Percentiles rank a stretch among this genome's conserved stretches.
Conservation (phyloP, 371 early-diverging fungal genomes). For the Mortierella sp. region DNA sequence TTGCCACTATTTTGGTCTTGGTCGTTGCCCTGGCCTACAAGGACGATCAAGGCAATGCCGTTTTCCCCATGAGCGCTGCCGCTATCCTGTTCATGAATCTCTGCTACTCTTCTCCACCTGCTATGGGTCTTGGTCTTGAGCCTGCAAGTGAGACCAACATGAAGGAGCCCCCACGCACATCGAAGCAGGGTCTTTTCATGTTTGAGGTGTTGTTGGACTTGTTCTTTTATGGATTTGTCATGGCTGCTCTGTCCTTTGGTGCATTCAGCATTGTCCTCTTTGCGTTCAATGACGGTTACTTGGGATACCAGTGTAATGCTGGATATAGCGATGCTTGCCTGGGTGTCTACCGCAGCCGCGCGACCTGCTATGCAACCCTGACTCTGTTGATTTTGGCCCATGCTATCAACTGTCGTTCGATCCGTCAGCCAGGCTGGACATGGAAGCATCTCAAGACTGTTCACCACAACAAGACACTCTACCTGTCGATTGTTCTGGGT, state of each 20-base stretch:
- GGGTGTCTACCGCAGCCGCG: constrained; percentile 79
- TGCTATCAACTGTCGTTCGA: constrained; percentile 78
- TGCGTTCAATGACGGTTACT: constrained; percentile 68
- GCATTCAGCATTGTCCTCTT: constrained; percentile 76
- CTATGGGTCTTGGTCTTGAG: constrained; percentile 88
- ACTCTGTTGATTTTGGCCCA: constrained; percentile 74
- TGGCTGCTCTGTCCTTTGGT: constrained; percentile 71
- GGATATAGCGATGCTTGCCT: constrained; percentile 67
- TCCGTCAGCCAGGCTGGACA: constrained; percentile 70
- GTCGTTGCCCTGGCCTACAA: constrained; percentile 74
- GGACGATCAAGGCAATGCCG: constrained; percentile 63
- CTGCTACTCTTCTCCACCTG: constrained; percentile 83
- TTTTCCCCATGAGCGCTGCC: constrained; percentile 81
- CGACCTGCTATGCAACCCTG: constrained; percentile 73
- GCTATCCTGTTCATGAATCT: constrained; percentile 94
- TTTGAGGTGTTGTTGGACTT: constrained; percentile 75
- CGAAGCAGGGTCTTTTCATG: constrained; percentile 74
- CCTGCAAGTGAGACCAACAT: constrained; percentile 83
- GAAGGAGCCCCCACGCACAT: constrained; percentile 81
- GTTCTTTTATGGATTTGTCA: constrained; percentile 76
- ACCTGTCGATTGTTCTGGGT: constrained; percentile 63
- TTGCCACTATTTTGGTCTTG: constrained; percentile 73
- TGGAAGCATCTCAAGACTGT: constrained; percentile 53
- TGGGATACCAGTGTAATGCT: constrained; percentile 72
- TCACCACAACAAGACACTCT: constrained; percentile 68